Evolutionary conservation across 2,329 filamentous ascomycete genomes (phyloP).

Genomic region (Lomentospora prolificans): DNA sequence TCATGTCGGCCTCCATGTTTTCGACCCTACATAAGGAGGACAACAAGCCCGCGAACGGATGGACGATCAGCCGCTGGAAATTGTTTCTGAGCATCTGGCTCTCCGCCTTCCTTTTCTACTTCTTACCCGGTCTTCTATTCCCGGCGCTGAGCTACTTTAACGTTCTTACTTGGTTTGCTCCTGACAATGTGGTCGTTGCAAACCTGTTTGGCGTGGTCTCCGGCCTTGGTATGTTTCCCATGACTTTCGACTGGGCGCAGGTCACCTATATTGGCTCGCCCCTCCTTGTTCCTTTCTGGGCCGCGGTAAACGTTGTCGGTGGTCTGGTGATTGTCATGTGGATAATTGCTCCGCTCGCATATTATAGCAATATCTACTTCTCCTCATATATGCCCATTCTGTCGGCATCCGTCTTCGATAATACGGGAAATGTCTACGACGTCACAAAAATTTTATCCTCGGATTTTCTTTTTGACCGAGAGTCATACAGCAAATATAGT

Average conservation of each 20-base stretch:
- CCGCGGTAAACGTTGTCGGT: slow-evolving; percentile 73
- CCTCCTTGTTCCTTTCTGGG: slow-evolving; percentile 76
- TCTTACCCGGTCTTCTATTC: slow-evolving; percentile 72
- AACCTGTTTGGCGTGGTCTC: slow-evolving; percentile 83
- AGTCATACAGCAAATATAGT: slow-evolving; percentile 72
- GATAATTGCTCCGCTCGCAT: slow-evolving; percentile 69
- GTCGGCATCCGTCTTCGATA: slow-evolving; percentile 78
- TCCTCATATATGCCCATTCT: slow-evolving; percentile 81
- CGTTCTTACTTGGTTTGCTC: slow-evolving; percentile 80
- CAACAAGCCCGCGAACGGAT: slow-evolving; percentile 72
- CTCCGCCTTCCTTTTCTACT: slow-evolving; percentile 70
- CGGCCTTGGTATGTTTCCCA: slow-evolving; percentile 70
- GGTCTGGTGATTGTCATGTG: slow-evolving; percentile 77
- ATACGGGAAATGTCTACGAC: slow-evolving; percentile 69
- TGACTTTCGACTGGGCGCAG: slow-evolving; percentile 90
- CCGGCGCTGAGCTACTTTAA: slow-evolving; percentile 84
- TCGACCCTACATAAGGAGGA: slow-evolving; percentile 76
- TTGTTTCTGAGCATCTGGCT: slow-evolving; percentile 73
- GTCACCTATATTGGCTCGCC: slow-evolving; percentile 82
- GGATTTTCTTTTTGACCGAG: slow-evolving; percentile 68
- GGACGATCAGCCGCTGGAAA: slow-evolving; percentile 71
- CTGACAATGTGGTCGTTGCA: slow-evolving; percentile 74
- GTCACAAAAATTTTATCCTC: slow-evolving; percentile 69
- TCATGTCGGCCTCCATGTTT: slow-evolving; percentile 87
- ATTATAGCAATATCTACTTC: slow-evolving; percentile 71